Evolutionary conservation across 2,329 filamentous ascomycete species (phyloP).

Genomic region (Claviceps africana): DNA sequence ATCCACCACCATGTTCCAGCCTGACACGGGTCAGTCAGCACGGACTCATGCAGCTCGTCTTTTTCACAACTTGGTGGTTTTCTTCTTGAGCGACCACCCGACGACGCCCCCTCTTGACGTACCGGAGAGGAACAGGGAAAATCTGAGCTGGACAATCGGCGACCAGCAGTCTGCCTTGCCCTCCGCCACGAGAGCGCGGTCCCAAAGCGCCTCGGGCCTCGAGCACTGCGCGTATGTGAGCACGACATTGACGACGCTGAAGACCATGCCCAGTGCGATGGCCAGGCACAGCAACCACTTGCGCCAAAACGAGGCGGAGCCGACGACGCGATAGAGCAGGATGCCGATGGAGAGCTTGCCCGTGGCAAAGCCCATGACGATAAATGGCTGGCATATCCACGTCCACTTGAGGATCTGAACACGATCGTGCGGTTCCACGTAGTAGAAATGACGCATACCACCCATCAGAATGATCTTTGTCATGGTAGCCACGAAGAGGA

Average conservation of each 20-base stretch:
- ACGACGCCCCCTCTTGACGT: neutral
- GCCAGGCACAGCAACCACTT: neutral
- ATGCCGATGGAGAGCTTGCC: constrained; percentile 5
- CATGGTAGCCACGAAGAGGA: neutral
- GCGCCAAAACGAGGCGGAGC: constrained; percentile 4
- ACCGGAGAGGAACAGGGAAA: constrained; percentile 4
- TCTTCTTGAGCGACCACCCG: too few relatives aligned
- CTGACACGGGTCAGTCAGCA: neutral
- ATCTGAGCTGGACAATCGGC: neutral
- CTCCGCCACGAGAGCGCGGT: neutral
- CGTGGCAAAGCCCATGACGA: constrained; percentile 3
- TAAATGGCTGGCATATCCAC: constrained; percentile 4
- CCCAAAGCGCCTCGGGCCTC: constrained; percentile 1
- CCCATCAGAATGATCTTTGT: neutral
- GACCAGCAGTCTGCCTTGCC: neutral
- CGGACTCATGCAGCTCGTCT: too few relatives aligned
- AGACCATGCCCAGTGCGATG: neutral
- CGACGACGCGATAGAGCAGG: constrained; percentile 3
- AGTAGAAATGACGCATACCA: neutral
- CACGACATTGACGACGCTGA: neutral
- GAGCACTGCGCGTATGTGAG: constrained; percentile 5
- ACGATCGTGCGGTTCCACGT: neutral
- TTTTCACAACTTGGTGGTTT: too few relatives aligned
- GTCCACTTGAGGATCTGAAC: neutral
- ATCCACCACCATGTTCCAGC: constrained; percentile 4